Conservation (phyloP, 345 rosid species). For the Boechera stricta region DNA sequence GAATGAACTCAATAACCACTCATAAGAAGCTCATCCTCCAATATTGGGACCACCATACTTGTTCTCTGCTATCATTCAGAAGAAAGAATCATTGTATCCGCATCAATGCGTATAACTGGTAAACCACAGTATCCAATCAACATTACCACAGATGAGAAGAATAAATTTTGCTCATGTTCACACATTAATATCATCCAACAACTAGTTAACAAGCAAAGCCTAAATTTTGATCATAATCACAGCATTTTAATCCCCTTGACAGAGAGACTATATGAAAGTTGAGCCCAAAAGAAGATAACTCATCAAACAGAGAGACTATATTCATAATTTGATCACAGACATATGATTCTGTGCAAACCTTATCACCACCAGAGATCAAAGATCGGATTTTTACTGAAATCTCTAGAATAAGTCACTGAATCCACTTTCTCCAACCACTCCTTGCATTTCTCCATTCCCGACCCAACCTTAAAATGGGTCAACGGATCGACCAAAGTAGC, state of each 20-base stretch:
- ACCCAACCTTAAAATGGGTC: constrained; percentile 47
- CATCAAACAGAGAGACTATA: neutral
- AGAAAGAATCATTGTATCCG: constrained; percentile 2
- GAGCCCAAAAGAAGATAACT: neutral
- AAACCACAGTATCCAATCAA: neutral
- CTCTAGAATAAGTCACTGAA: constrained; percentile 61
- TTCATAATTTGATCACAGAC: neutral
- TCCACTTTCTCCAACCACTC: constrained; percentile 84
- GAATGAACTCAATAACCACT: neutral
- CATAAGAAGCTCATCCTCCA: neutral
- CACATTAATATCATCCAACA: constrained; percentile 6
- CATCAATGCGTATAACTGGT: neutral
- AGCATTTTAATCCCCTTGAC: neutral
- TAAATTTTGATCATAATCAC: neutral
- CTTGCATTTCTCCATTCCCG: constrained; percentile 59
- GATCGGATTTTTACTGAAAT: constrained; percentile 74
- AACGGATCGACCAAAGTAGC: constrained; percentile 61
- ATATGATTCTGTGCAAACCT: constrained; percentile 44
- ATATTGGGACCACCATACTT: neutral
- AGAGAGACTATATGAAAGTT: neutral
- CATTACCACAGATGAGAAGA: neutral
- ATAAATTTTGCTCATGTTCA: neutral
- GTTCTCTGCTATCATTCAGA: constrained; percentile 8
- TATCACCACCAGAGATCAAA: constrained; percentile 55
- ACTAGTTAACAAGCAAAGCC: constrained; percentile 12